Percentiles rank a stretch among this genome's conserved stretches.
phyloP scores from a whole-genome alignment of 2,329 filamentous ascomycete species.

The Furcasterigmium furcatum region DNA sequence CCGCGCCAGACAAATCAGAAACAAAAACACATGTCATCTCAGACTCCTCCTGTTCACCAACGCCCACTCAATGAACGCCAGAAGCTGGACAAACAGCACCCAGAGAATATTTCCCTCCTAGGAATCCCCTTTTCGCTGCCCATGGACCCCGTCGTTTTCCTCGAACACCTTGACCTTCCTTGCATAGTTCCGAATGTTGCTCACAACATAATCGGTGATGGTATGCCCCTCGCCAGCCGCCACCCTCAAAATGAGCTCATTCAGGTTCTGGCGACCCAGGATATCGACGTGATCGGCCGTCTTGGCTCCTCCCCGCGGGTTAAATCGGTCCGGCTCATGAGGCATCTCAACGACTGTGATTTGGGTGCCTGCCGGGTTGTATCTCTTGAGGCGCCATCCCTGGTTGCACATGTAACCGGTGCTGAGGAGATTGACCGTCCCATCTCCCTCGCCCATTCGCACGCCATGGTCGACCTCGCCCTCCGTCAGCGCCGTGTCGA shows the following conservation, averaged over 20 bases:
- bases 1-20: too few relatives aligned
- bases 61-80: too few relatives aligned
- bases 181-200: constrained; percentile 79
- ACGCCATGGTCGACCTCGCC: constrained; percentile 78
- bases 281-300: constrained; percentile 96
- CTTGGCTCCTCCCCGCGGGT: constrained; percentile 68
- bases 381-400: constrained; percentile 90
- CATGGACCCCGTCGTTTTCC: constrained; percentile 30
- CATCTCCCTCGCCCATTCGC: constrained; percentile 93
- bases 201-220: constrained; percentile 75
- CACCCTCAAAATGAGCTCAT: constrained; percentile 84
- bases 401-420: constrained; percentile 95
- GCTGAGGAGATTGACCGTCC: constrained; percentile 90
- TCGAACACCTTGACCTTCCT: constrained; percentile 81
- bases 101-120: too few relatives aligned
- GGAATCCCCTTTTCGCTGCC: too few relatives aligned
- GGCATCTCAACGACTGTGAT: constrained; percentile 93
- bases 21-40: too few relatives aligned
- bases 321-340: constrained; percentile 91
- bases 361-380: constrained; percentile 81
- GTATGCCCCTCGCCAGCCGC: constrained; percentile 80
- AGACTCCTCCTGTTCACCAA: too few relatives aligned
- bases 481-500: constrained; percentile 61
- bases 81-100: too few relatives aligned
- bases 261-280: constrained; percentile 80